Evolutionary conservation across 2,329 filamentous ascomycete genomes (phyloP).

Genomic region (Arthrobotrys sphaeroides): DNA sequence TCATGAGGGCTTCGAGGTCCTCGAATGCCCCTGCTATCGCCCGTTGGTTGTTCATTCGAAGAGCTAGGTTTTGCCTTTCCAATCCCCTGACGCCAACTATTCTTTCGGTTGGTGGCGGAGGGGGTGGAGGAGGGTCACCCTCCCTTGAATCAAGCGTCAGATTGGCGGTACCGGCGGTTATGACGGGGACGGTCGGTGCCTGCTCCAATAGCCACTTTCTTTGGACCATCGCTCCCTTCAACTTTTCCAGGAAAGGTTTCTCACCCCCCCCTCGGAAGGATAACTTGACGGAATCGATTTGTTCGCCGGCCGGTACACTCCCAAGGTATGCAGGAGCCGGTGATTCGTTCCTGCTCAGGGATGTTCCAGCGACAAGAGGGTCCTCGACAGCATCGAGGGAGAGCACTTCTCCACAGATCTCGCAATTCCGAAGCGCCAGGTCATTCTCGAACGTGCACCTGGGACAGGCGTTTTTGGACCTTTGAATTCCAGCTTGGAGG

Average conservation of each 20-base stretch:
- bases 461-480: conserved; percentile 68
- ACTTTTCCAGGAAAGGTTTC: conserved; percentile 85
- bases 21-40: conserved; percentile 95
- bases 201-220: conserved; percentile 93
- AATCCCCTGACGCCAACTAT: conserved; percentile 90
- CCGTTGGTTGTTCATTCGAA: conserved; percentile 89
- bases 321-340: conserved; percentile 46
- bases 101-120: conserved; percentile 61
- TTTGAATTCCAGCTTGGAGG: conserved; percentile 55
- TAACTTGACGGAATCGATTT: conserved; percentile 81
- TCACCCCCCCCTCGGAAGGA: conserved; percentile 91
- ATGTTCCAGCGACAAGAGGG: not conserved
- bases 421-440: conserved; percentile 82
- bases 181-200: conserved; percentile 81
- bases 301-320: conserved; percentile 63
- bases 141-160: conserved; percentile 55
- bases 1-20: conserved; percentile 95
- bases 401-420: conserved; percentile 74
- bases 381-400: conserved; percentile 62
- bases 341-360: conserved; percentile 35
- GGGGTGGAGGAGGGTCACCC: conserved; percentile 54
- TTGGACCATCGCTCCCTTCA: conserved; percentile 88
- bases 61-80: conserved; percentile 82
- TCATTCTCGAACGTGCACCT: conserved; percentile 95
- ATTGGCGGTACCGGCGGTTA: conserved; percentile 44